Percentiles rank a stretch among this genome's conserved stretches.
phyloP scores from a whole-genome alignment of 768 basidiomycete genomes.

The Leccinum arenicola region DNA sequence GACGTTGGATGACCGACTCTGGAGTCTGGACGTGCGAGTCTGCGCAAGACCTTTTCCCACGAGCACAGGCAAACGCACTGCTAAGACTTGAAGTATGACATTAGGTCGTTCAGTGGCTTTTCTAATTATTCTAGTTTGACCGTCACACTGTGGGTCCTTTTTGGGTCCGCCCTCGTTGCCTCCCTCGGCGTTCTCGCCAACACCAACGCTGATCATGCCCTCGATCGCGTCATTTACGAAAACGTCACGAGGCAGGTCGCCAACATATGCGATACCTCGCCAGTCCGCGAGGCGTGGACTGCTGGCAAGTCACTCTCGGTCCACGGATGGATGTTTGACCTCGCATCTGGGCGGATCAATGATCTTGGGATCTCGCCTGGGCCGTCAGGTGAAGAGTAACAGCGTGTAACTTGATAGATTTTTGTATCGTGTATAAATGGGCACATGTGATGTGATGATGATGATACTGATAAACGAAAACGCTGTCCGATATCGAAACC shows the following conservation, averaged over 20 bases:
- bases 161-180: conserved; percentile 38
- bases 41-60: too few species aligned
- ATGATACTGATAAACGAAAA: neutral
- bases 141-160: conserved; percentile 20
- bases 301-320: conserved; percentile 45
- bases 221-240: conserved; percentile 51
- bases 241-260: conserved; percentile 58
- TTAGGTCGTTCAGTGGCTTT: conserved; percentile 33
- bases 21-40: too few species aligned
- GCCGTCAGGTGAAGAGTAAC: neutral
- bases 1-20: too few species aligned
- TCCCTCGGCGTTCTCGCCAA: conserved; percentile 41
- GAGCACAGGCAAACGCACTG: too few species aligned
- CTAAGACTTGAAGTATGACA: too few species aligned
- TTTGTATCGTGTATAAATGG: too few species aligned
- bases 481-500: conserved; percentile 13
- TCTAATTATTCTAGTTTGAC: conserved; percentile 34
- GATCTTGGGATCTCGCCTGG: conserved; percentile 51
- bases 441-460: too few species aligned
- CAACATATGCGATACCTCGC: conserved; percentile 46
- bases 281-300: conserved; percentile 46
- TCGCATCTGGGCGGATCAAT: conserved; percentile 55
- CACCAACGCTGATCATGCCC: conserved; percentile 35
- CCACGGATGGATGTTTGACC: conserved; percentile 75
- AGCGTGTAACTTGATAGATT: too few species aligned